Evolutionary conservation across 176 grass and related monocot species (phyloP).

Genomic region (Bothriochloa decipiens): DNA sequence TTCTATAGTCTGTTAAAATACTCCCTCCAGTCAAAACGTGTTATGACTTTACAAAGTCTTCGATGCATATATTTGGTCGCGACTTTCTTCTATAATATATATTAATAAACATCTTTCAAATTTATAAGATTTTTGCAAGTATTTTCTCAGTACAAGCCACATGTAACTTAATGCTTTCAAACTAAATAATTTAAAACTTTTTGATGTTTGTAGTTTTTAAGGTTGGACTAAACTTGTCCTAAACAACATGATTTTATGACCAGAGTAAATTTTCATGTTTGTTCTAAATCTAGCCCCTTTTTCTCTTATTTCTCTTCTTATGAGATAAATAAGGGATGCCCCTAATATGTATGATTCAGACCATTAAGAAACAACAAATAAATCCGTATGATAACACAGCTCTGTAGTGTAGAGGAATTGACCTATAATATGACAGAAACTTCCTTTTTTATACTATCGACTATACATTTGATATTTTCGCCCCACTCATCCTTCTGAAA

Average conservation of each 20-base stretch:
- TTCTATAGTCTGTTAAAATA: conserved; percentile 17
- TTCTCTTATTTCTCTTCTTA: neutral
- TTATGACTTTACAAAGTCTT: neutral
- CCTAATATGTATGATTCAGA: neutral
- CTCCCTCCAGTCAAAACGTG: neutral
- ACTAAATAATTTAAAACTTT: neutral
- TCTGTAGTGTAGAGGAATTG: neutral
- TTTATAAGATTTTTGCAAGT: neutral
- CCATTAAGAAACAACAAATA: neutral
- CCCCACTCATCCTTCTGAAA: neutral
- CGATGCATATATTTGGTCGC: neutral
- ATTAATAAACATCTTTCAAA: neutral
- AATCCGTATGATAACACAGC: neutral
- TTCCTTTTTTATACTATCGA: neutral
- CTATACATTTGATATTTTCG: neutral
- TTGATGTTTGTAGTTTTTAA: neutral
- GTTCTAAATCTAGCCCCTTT: neutral
- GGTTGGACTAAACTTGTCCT: neutral
- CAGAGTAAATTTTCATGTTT: neutral
- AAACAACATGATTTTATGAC: neutral
- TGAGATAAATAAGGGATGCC: neutral
- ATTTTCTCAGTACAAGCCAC: neutral
- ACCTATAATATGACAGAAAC: neutral
- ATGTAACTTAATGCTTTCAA: neutral
- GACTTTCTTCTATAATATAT: neutral